These are phyloP conservation scores for Paraphaeosphaeria minitans DNA, from an alignment of 2,329 filamentous ascomycete genomes.

Conservation along the genomic window DNA sequence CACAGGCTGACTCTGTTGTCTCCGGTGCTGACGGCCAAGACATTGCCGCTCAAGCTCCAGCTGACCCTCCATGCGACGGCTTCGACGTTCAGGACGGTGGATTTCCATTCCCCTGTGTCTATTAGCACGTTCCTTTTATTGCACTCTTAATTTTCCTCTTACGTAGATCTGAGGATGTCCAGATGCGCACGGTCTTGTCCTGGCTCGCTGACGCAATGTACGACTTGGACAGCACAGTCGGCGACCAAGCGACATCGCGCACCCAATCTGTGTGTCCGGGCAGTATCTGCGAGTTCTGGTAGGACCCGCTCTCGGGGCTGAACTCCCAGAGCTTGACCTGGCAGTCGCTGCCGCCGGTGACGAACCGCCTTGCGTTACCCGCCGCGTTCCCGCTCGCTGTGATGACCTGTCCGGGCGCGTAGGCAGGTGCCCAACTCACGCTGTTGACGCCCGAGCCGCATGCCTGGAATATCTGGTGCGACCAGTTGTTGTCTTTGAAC, in stretches of 20 bases:
- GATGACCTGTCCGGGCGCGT: constrained; percentile 81
- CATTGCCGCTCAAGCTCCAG: constrained; percentile 97
- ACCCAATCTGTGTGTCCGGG: constrained; percentile 94
- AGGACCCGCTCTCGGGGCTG: constrained; percentile 58
- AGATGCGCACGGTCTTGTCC: constrained; percentile 97
- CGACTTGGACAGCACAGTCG: constrained; percentile 90
- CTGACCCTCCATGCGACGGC: constrained; percentile 92
- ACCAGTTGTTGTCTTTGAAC: constrained; percentile 95
- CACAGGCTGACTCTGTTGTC: constrained; percentile 97
- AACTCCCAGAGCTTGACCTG: constrained; percentile 91
- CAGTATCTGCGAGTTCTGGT: constrained; percentile 61
- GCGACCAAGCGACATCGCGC: constrained; percentile 95
- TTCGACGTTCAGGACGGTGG: constrained; percentile 85
- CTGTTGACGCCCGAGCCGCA: constrained; percentile 95
- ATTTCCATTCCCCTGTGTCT: constrained; percentile 72
- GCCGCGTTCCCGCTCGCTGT: constrained; percentile 65
- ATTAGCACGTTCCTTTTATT: constrained; percentile 49
- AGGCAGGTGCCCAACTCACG: constrained; percentile 91
- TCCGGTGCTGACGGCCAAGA: constrained; percentile 87
- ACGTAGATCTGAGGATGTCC: constrained; percentile 66
- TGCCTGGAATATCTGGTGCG: constrained; percentile 85
- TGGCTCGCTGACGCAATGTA: constrained; percentile 96
- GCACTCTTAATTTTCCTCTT: constrained; percentile 17
- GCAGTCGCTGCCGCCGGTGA: constrained; percentile 94
- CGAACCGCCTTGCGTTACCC: constrained; percentile 74